These are phyloP conservation scores for Ajuga reptans DNA, from an alignment of 305 asterid genomes.

Conservation along the genomic window DNA sequence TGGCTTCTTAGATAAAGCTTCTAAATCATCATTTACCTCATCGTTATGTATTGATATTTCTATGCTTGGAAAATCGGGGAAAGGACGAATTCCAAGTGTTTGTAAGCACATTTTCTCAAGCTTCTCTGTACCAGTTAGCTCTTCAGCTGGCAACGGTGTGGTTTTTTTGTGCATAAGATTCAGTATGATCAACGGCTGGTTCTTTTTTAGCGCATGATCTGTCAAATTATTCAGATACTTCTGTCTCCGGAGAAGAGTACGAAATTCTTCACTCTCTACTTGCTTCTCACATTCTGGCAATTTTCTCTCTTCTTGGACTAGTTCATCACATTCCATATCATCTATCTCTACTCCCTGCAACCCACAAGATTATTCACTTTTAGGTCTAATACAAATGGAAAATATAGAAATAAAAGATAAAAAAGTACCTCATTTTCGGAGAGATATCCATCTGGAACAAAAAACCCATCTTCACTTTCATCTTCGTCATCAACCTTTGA, in stretches of 20 bases:
- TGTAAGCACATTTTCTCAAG: constrained; percentile 55
- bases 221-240: constrained; percentile 54
- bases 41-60: constrained; percentile 33
- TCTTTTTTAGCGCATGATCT: constrained; percentile 71
- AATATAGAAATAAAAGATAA: not conserved
- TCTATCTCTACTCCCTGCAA: constrained; percentile 66
- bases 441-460: constrained; percentile 92
- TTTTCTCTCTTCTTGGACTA: constrained; percentile 31
- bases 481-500: constrained; percentile 62
- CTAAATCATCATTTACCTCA: constrained; percentile 32
- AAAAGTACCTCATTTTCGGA: constrained; percentile 70
- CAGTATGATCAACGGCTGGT: constrained; percentile 55
- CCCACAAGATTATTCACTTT: not conserved
- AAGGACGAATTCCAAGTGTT: constrained; percentile 48
- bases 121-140: constrained; percentile 41
- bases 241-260: constrained; percentile 42
- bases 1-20: constrained; percentile 37
- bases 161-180: constrained; percentile 72
- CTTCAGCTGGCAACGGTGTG: constrained; percentile 40
- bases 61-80: constrained; percentile 38
- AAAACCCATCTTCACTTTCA: constrained; percentile 81
- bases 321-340: constrained; percentile 40
- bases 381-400: not conserved
- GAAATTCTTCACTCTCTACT: constrained; percentile 39
- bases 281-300: constrained; percentile 31